Base-by-base conservation (phyloP, 1,284 basidiomycete species). In the Neolentinus lepideus region DNA sequence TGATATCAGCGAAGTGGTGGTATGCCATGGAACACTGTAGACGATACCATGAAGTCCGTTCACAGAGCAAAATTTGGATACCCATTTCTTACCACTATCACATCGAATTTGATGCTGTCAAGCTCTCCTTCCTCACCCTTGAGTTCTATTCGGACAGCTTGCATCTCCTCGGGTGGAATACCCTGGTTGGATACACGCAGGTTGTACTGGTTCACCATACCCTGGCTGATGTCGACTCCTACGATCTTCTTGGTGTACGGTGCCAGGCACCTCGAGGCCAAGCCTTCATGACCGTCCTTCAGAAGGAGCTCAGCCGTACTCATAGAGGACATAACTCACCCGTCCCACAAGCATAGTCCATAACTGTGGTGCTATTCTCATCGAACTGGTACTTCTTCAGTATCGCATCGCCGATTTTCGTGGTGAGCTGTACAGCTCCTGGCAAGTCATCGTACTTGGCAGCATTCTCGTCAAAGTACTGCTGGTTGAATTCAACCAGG, bases 291-390 rank as follows among this genome's bases (percentile, higher is more conserved):
- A 10, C 27, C 19, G 6, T 43, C 50, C n/a, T 51, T 12, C 22
- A 26, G 16, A 50, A 3, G 4, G 9, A 4, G 8, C 10, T 50
- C 4, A 16, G 8, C 6, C 6, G 47, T 26, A 50, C 16, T n/a
- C 6, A 29, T 19, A n/a, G 12, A n/a, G 27, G 50, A 16, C 27
- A 38, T 21, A 14, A 59, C 75, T 47, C 56, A 82, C 86, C 86
- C 51, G 77, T 76, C 12, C 86, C 85, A 63, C 85, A 90, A 1
- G 86, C 88, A 62, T 79, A 90, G 62, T 90, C 88, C 69, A 90
- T 70, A 4, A 85, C 72, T 0, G 66, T 69, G 0, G 86, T 88
- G 12, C 63, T 62, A 3, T 81, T 76, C 54, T 80, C 75, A 57
- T 81, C 72, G 62, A 88, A 84, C 0, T 73, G 63, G 61, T 80